phyloP scores from a whole-genome alignment of 2,329 filamentous ascomycete genomes.

The Domatiomyces globalis region DNA sequence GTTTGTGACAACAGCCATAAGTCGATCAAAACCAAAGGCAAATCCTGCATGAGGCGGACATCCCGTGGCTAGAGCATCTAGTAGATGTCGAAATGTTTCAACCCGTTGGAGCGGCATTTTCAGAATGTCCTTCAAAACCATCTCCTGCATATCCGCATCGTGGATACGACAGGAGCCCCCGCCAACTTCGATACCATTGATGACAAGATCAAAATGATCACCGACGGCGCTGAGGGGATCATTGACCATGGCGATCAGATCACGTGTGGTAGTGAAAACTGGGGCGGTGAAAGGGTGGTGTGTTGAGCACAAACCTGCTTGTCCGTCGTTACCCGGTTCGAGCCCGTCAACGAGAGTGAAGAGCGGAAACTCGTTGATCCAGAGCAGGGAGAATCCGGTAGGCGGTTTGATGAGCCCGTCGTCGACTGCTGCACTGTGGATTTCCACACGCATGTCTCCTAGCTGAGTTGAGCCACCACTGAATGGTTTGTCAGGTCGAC shows the following conservation, averaged over 20 bases:
- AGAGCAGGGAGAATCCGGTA: constrained; percentile 54
- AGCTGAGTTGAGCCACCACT: constrained; percentile 54
- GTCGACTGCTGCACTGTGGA: constrained; percentile 57
- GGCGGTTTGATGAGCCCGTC: constrained; percentile 40
- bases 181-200: constrained; percentile 89
- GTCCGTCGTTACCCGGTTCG: constrained; percentile 66
- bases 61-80: constrained; percentile 67
- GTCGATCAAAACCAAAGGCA: constrained; percentile 77
- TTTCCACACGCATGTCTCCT: constrained; percentile 55
- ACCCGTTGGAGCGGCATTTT: constrained; percentile 60
- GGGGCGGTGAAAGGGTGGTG: constrained; percentile 96
- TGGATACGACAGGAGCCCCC: constrained; percentile 91
- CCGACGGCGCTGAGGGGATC: constrained; percentile 60
- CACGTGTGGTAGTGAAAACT: constrained; percentile 40
- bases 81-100: constrained; percentile 69
- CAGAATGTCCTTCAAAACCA: constrained; percentile 69
- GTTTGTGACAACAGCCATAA: constrained; percentile 66
- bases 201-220: constrained; percentile 89
- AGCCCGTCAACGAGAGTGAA: constrained; percentile 59
- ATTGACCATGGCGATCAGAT: constrained; percentile 59
- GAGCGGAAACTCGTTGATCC: constrained; percentile 83
- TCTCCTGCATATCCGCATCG: constrained; percentile 65
- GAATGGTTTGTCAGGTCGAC: constrained; percentile 50
- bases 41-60: constrained; percentile 93
- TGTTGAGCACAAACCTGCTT: constrained; percentile 66